Percentiles rank a stretch among this genome's conserved stretches.
Conservation (phyloP, 768 basidiomycete genomes). For the Melanogaster broomeanus region DNA sequence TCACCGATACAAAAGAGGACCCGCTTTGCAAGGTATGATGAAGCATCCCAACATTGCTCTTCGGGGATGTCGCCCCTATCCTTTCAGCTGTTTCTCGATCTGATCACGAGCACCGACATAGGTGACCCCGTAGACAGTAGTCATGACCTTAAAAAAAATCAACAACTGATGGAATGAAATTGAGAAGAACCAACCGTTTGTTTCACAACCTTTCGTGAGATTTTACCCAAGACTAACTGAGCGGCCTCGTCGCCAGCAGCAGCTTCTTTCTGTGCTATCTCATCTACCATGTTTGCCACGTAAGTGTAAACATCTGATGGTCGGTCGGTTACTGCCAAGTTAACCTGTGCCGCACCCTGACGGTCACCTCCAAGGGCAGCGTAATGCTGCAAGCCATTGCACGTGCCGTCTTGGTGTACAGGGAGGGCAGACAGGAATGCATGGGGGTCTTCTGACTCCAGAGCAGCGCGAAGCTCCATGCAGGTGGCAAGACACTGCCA, state of each 20-base stretch:
- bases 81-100: slow-evolving; percentile 85
- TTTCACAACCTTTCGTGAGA: slow-evolving; percentile 94
- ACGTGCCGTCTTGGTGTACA: slow-evolving; percentile 97
- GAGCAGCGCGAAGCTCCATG: slow-evolving; percentile 81
- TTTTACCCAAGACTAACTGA: slow-evolving; percentile 65
- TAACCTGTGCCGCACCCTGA: slow-evolving; percentile 89
- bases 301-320: slow-evolving; percentile 96
- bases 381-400: slow-evolving; percentile 98
- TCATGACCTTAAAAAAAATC: slow-evolving; percentile 74
- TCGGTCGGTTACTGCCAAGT: slow-evolving; percentile 77
- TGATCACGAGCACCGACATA: slow-evolving; percentile 94
- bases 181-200: slow-evolving; percentile 70
- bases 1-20: slow-evolving; percentile 84
- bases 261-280: slow-evolving; percentile 57
- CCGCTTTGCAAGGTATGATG: slow-evolving; percentile 81
- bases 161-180: neutral
- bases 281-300: slow-evolving; percentile 85
- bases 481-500: slow-evolving; percentile 97
- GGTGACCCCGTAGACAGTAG: slow-evolving; percentile 97
- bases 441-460: slow-evolving; percentile 65
- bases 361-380: slow-evolving; percentile 95
- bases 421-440: slow-evolving; percentile 71
- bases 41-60: slow-evolving; percentile 72
- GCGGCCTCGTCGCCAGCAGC: slow-evolving; percentile 55
- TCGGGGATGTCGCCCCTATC: slow-evolving; percentile 71